A percentile compares a stretch with the other conserved stretches of the same genome.
Evolutionary conservation across 768 basidiomycete species (phyloP).

Genomic region (Neoboletus brunneissimus): DNA sequence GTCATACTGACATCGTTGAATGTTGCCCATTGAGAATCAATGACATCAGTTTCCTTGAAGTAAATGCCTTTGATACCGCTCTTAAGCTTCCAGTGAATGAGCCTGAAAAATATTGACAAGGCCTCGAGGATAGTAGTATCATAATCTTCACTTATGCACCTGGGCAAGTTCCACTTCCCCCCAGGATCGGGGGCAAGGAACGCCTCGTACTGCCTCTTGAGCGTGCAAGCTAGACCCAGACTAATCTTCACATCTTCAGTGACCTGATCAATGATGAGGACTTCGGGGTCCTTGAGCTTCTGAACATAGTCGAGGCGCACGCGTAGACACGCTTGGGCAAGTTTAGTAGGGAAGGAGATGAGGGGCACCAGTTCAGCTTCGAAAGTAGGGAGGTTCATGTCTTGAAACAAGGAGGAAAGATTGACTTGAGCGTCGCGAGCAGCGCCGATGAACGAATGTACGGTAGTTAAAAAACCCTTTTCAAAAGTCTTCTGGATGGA

Average conservation of each 20-base stretch:
- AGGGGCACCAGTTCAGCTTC: conserved; percentile 85
- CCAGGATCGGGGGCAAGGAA: conserved; percentile 84
- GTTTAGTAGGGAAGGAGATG: conserved; percentile 94
- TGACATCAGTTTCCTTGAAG: conserved; percentile 97
- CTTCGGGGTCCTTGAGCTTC: conserved; percentile 83
- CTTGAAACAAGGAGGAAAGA: conserved; percentile 68
- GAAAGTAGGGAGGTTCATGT: conserved; percentile 91
- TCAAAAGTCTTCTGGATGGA: conserved; percentile 94
- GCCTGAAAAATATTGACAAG: conserved; percentile 83
- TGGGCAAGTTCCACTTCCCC: conserved; percentile 85
- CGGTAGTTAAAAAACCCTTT: conserved; percentile 82
- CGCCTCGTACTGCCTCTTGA: conserved; percentile 93
- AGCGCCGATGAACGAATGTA: conserved; percentile 79
- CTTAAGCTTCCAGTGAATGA: conserved; percentile 96
- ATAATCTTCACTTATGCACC: conserved; percentile 87
- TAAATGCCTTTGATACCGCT: conserved; percentile 88
- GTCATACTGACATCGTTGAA: conserved; percentile 90
- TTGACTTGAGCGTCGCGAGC: conserved; percentile 87
- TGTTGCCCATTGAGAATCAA: conserved; percentile 95
- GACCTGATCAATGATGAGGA: conserved; percentile 91
- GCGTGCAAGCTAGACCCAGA: conserved; percentile 89
- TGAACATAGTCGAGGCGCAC: conserved; percentile 86
- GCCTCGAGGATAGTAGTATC: conserved; percentile 87
- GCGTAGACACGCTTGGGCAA: conserved; percentile 88
- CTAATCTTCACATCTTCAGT: conserved; percentile 89